Percentiles rank a stretch among this genome's conserved stretches.
Conservation (phyloP, 441 rosid species). For the Adansonia madagascariensis region DNA sequence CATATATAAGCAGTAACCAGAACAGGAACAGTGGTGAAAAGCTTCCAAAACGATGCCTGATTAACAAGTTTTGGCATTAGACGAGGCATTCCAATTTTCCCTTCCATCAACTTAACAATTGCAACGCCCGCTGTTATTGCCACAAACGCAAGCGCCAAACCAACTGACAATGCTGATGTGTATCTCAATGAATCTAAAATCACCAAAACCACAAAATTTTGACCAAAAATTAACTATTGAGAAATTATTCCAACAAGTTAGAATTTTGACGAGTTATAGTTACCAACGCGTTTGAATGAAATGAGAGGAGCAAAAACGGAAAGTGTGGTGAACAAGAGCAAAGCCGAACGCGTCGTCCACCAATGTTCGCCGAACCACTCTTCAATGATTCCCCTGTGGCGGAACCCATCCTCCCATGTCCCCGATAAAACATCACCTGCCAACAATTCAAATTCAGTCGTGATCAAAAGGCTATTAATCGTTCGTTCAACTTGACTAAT, state of each 20-base stretch:
- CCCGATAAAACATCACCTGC: conserved; percentile 71
- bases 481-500: neutral
- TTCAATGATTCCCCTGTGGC: conserved; percentile 54
- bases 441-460: neutral
- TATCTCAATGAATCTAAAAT: conserved; percentile 63
- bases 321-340: conserved; percentile 53
- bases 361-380: conserved; percentile 61
- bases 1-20: conserved; percentile 74
- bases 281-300: conserved; percentile 66
- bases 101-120: conserved; percentile 46
- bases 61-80: conserved; percentile 52
- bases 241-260: neutral
- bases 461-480: conserved; percentile 14
- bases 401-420: conserved; percentile 46
- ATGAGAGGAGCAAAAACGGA: conserved; percentile 60
- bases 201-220: conserved; percentile 3
- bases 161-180: conserved; percentile 65
- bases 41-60: conserved; percentile 67
- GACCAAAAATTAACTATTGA: neutral
- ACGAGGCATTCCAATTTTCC: conserved; percentile 52
- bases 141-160: conserved; percentile 58
- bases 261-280: neutral
- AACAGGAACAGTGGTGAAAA: conserved; percentile 61
- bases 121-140: conserved; percentile 61
- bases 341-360: conserved; percentile 56